Evolutionary conservation across 108 stramenopile species (phyloP), one percentile per base, ranked within the genome.

Genomic region (Phaeodactylum tricornutum): DNA sequence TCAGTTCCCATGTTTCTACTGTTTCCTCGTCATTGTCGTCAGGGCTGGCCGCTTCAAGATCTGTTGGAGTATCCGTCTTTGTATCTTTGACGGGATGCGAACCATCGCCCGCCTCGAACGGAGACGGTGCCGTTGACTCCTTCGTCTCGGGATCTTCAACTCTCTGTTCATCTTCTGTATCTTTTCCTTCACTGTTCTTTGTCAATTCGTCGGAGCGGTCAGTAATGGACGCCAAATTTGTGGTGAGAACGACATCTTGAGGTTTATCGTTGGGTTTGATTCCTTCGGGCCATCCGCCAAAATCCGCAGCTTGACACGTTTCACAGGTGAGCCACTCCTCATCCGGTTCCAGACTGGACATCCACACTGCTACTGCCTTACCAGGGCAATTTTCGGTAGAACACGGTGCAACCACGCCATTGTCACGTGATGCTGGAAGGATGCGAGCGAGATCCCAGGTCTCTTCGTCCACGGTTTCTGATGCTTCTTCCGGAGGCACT

Each of bases 1-100:
- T 55, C 26, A 75, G 55, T 28, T 81, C 79, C 75, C 75, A 81
- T n/a, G n/a, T n/a, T n/a, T n/a, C n/a, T n/a, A n/a, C n/a, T n/a
- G n/a, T n/a, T n/a, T n/a, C n/a, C n/a, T 45, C 44, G 25, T 45
- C 44, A 20, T 40, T 3, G 7, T 7, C 38, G 38, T 40, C n/a
- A n/a, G n/a, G n/a, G n/a, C n/a, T n/a, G n/a, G n/a, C n/a, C n/a
- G n/a, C n/a, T n/a, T n/a, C n/a, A n/a, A n/a, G n/a, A n/a, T n/a
- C n/a, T n/a, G n/a, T n/a, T n/a, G n/a, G n/a, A n/a, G n/a, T n/a
- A n/a, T n/a, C n/a, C 33, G 33, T 34, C 12, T 34, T 34, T 8
- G 33, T 11, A 34, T 8, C 8, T 12, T 34, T 12, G 33, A 11
- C 33, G 12, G 8, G 8, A 12, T 34, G 11, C 11, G 12, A 34